Base-by-base conservation (phyloP, 2,329 filamentous ascomycete species). In the Neofusicoccum sp. region DNA sequence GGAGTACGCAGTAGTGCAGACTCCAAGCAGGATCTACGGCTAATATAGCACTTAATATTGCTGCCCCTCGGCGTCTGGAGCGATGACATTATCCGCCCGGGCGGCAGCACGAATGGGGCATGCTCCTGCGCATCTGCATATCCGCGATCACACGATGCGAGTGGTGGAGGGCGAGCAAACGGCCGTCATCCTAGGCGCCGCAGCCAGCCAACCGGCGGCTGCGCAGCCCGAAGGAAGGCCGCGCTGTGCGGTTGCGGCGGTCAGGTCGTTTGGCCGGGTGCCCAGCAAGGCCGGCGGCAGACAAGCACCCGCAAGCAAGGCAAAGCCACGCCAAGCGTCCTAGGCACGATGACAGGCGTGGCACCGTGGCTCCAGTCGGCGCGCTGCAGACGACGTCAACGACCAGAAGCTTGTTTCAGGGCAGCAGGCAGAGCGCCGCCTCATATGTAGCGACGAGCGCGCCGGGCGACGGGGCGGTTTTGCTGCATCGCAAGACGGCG, bases 91-190 rank as follows among this genome's bases (percentile, higher is more conserved):
- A 3, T 41, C 36, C 34, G 49, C 49, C 40, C 49, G 38, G 49
- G 24, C 49, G 24, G 49, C 24, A 9, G 34, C 48, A 38, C 48
- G 11, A 38, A 53, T 53, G n/a, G 33, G n/a, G 26, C 28, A 56
- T 56, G n/a, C 51, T 43, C 51, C 51, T 56, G 51, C 51, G 28
- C 34, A 56, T 56, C 51, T 43, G 51, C 51, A 56, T 56, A 31
- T 56, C 38, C 26, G 44, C 44, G 6, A n/a, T 43, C 36, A 11
- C 26, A 24, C 36, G 26, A 33, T 33, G 47, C 33, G n/a, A 28
- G 1, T 14, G 49, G 34, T 24, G 20, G 51, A 33, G 36, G 16
- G 38, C 20, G 5, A 28, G 6, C 36, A 16, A 53, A 53, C 38
- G 38, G 34, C n/a, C 36, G 24, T 30, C 7, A 6, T 12, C 4